Evolutionary conservation across 2,329 filamentous ascomycete species (phyloP).

Genomic region (Atkinsonella hypoxylon): DNA sequence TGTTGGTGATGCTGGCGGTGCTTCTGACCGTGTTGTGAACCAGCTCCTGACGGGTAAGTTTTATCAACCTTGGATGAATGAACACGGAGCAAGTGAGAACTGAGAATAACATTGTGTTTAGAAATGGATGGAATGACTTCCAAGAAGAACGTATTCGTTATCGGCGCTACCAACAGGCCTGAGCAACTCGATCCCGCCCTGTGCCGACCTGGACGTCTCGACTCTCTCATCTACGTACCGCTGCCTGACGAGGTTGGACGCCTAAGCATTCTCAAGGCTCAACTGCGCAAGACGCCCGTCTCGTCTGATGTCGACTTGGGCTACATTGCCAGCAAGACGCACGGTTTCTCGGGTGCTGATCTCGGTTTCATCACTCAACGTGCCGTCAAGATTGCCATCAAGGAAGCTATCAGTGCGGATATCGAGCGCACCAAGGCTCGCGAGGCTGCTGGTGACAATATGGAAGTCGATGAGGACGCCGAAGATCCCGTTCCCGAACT

Average conservation of each 20-base stretch:
- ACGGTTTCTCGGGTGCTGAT: slow-evolving; percentile 99
- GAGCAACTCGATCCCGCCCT: slow-evolving; percentile 97
- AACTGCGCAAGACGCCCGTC: slow-evolving; percentile 96
- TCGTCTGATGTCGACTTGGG: slow-evolving; percentile 74
- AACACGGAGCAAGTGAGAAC: too few relatives aligned
- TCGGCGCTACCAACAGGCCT: slow-evolving; percentile 95
- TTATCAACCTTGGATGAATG: background rate
- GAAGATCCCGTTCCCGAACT: slow-evolving; percentile 95
- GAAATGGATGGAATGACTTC: slow-evolving; percentile 99
- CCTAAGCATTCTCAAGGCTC: slow-evolving; percentile 80
- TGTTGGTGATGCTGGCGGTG: slow-evolving; percentile 89
- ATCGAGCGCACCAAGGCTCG: slow-evolving; percentile 86
- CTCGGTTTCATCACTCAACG: slow-evolving; percentile 97
- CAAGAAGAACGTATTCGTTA: slow-evolving; percentile 99
- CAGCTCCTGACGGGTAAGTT: slow-evolving; percentile 87
- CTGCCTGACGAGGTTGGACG: slow-evolving; percentile 86
- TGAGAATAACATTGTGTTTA: slow-evolving; percentile 32
- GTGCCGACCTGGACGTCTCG: slow-evolving; percentile 95
- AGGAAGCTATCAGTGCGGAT: slow-evolving; percentile 80
- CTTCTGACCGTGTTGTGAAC: slow-evolving; percentile 98
- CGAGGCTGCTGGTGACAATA: slow-evolving; percentile 74
- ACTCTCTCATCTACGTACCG: slow-evolving; percentile 96
- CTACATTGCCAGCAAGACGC: slow-evolving; percentile 92
- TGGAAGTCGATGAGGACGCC: slow-evolving; percentile 54
- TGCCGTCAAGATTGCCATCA: slow-evolving; percentile 98